Evolutionary conservation across 176 grass and related monocot species (phyloP), one percentile per base, ranked within the genome.

Genomic region (Raddia guianensis): DNA sequence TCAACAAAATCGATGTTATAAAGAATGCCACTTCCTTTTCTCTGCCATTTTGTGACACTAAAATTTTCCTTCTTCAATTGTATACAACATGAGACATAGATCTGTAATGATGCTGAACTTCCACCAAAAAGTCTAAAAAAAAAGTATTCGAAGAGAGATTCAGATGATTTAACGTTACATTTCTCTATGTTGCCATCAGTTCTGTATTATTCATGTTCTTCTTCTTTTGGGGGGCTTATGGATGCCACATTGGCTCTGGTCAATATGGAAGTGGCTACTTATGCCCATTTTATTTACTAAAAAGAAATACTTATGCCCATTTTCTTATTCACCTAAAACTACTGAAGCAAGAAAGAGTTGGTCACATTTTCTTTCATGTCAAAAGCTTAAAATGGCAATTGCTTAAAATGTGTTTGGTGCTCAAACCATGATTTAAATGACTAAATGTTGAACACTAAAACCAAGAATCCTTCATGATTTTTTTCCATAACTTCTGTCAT

Each of bases 361-460:
- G 13, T 63, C 50, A n/a, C 45, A 63, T 78, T 47, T 65, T 86
- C 10, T 79, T 84, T 77, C 61, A 83, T 63, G 18, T 78, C 49
- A 48, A 44, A 71, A 21, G 16, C n/a, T 63, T 47, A 1, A 12
- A 16, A 72, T 20, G 45, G 64, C 55, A 75, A 20, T 47, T 78
- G 8, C 40, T 13, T 12, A 27, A 8, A 9, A 79, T 42, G 46
- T 70, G 9, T 76, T 50, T 59, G 59, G 13, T 77, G 27, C 49
- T 74, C 9, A 67, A 47, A 51, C 33, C 0, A 58, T 46, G 64
- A 7, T 74, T 64, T 50, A 47, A 34, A 21, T 68, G 52, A n/a
- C n/a, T n/a, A n/a, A n/a, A n/a, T n/a, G n/a, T 15, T 27, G 3
- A 45, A 15, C 19, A 42, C 19, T 55, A 56, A 16, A 75, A 80